Conservation (phyloP, 495 filamentous ascomycete species). For the Acidiella bohemica region DNA sequence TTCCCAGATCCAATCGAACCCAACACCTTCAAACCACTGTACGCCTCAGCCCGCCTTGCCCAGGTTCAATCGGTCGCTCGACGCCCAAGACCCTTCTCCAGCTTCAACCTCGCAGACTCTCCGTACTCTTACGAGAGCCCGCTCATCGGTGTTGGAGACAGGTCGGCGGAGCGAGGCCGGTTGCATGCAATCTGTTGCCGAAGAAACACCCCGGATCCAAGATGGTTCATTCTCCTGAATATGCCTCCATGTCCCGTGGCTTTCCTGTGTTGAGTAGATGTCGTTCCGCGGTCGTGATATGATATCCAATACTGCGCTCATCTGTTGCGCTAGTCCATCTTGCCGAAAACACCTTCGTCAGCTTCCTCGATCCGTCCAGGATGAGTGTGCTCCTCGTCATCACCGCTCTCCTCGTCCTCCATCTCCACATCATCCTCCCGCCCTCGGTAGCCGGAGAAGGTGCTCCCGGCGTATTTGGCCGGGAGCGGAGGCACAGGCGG, state of each 20-base stretch:
- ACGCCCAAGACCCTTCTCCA: slow-evolving; percentile 8
- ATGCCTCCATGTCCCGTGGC: no score
- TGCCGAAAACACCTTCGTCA: slow-evolving; percentile 88
- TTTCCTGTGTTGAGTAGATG: no score
- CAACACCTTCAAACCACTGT: neutral
- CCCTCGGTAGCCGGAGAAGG: slow-evolving; percentile 17
- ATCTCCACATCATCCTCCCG: slow-evolving; percentile 47
- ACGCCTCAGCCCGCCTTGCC: no score
- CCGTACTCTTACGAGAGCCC: neutral
- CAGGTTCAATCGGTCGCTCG: slow-evolving; percentile 1
- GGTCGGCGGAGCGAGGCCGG: neutral
- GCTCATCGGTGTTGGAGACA: slow-evolving; percentile 11
- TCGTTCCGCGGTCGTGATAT: neutral
- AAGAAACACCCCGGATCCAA: no score
- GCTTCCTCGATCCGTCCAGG: slow-evolving; percentile 67
- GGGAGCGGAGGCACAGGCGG: slow-evolving; percentile 81
- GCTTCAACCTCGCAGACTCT: slow-evolving; percentile 12
- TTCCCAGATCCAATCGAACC: no score
- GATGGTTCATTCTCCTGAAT: neutral
- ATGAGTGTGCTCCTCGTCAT: slow-evolving; percentile 69
- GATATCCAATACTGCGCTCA: neutral
- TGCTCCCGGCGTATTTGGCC: slow-evolving; percentile 38
- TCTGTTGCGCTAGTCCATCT: slow-evolving; percentile 50
- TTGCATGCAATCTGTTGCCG: slow-evolving; percentile 1
- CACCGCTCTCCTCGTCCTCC: slow-evolving; percentile 45